phyloP scores from a whole-genome alignment of 345 rosid species.

The Geranium brycei region DNA sequence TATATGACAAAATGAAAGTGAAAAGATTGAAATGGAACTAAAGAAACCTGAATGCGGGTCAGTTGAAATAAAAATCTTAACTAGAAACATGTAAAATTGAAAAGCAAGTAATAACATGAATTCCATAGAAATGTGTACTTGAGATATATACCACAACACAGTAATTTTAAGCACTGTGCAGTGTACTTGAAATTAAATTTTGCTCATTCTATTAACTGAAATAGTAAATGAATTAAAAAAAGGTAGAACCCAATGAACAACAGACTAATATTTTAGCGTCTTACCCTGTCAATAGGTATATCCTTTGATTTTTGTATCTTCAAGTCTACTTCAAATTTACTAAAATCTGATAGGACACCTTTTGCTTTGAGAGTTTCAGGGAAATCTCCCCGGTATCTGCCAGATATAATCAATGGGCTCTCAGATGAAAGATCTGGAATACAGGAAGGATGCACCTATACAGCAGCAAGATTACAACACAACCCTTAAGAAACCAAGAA shows the following conservation, averaged over 20 bases:
- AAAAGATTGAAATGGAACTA: too few relatives aligned
- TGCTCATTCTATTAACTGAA: background rate
- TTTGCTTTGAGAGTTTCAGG: constrained; percentile 39
- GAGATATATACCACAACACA: background rate
- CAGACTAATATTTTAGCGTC: background rate
- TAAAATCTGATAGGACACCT: constrained; percentile 49
- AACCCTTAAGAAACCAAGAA: constrained; percentile 3
- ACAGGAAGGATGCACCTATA: constrained; percentile 43
- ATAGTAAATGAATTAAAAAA: too few relatives aligned
- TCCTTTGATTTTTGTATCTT: constrained; percentile 40
- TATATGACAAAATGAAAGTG: too few relatives aligned
- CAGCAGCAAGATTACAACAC: background rate
- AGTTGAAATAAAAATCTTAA: background rate
- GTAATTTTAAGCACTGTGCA: background rate
- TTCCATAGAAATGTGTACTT: too few relatives aligned
- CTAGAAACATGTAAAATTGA: background rate
- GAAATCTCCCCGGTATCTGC: constrained; percentile 55
- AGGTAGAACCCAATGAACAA: background rate
- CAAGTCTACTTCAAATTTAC: constrained; percentile 36
- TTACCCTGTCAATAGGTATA: constrained; percentile 52
- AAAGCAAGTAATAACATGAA: too few relatives aligned
- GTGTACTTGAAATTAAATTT: too few relatives aligned
- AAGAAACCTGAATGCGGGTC: background rate
- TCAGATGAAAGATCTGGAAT: constrained; percentile 60
- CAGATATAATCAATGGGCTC: constrained; percentile 40